Percentiles rank a stretch among this genome's conserved stretches.
These are phyloP conservation scores for Nemania serpens DNA, from an alignment of 2,329 filamentous ascomycete species.

Conservation along the genomic window DNA sequence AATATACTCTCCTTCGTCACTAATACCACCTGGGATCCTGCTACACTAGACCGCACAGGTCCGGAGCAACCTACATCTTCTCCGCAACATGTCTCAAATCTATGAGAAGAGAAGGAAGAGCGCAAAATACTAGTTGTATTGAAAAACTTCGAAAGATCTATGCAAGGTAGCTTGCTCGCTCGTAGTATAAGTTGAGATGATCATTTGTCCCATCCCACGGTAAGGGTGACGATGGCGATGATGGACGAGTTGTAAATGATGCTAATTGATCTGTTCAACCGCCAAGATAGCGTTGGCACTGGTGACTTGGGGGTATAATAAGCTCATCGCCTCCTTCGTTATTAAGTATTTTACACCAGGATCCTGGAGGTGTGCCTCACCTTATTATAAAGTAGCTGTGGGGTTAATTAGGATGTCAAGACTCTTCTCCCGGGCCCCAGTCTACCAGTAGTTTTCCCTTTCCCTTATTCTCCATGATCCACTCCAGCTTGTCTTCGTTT, in stretches of 20 bases:
- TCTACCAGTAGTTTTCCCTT: constrained; percentile 46
- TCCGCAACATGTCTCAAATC: background rate
- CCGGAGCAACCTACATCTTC: background rate
- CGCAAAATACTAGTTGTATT: too few species aligned
- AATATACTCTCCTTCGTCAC: background rate
- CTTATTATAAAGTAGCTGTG: background rate
- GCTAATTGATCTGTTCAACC: background rate
- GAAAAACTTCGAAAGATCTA: too few species aligned
- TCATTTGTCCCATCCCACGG: too few species aligned
- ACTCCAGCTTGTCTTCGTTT: constrained; percentile 59
- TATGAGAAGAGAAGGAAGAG: too few species aligned
- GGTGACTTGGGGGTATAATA: too few species aligned
- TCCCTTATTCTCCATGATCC: constrained; percentile 55
- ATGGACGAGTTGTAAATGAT: too few species aligned
- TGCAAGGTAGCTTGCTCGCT: too few species aligned
- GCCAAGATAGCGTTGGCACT: background rate
- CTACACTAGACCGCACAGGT: background rate
- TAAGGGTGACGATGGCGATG: too few species aligned
- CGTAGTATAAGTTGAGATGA: too few species aligned
- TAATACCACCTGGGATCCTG: background rate
- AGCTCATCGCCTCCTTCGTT: background rate
- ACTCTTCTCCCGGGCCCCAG: constrained; percentile 49
- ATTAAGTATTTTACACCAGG: background rate
- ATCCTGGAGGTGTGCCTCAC: background rate
- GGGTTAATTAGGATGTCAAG: background rate